Evolutionary conservation across 75 land plant genomes (phyloP), one percentile per base, ranked within the genome.

Genomic region (Gnetum montanum): DNA sequence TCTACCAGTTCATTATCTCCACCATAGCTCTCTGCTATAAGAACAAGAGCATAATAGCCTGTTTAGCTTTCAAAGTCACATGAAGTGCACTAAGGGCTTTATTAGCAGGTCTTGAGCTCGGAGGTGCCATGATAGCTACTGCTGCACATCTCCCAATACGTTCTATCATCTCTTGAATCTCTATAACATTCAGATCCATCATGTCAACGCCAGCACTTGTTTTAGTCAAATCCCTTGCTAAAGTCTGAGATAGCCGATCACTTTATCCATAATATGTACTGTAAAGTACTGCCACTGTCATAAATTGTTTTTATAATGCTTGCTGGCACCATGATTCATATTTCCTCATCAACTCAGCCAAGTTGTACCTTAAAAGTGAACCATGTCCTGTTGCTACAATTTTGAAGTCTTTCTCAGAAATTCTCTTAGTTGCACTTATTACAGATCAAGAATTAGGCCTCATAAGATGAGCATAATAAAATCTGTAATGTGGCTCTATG

Each of bases 1-100:
- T 73, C 76, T 2, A 73, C 76, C 16, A 71, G 76, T 26, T 73
- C 76, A 46, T 67, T 70, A 49, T 73, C 76, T 27, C 76, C 76
- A 11, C 76, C 76, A 63, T 73, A 73, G 71, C 76, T 73, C 61
- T 73, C 76, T 43, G 76, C 76, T 37, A 73, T 44, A 50, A 73
- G 30, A 53, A 72, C 60, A 46, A 70, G 65, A 70, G 12, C 16
- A 43, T 27, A 45, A 64, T 19, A 35, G 63, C 76, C 45, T 73
- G 63, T 56, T 73, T 73, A 20, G 62, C 4, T 34, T 63, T 68
- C 57, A 61, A 4, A 24, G 76, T 54, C 34, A 71, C 61, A 49
- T 51, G 51, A 28, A 73, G 54, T 8, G 72, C 68, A 46, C 66
- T 68, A 3, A 73, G 56, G 16, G 65, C 58, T 43, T 51, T 34